Base-by-base conservation (phyloP, 2,329 filamentous ascomycete species). In the Penicillium sclerotiorum region DNA sequence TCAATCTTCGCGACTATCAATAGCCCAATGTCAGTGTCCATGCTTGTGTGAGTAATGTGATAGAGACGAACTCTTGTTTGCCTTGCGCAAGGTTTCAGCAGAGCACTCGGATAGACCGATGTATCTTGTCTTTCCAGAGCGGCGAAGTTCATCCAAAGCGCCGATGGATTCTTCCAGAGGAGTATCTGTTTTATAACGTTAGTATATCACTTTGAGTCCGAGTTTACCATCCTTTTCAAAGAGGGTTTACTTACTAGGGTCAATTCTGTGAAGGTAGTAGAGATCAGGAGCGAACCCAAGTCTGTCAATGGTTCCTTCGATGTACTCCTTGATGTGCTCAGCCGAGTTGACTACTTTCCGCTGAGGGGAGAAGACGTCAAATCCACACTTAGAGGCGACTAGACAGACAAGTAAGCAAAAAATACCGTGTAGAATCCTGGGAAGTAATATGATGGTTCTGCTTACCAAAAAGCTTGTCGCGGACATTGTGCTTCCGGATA, bases 311-410 rank as follows among this genome's bases (percentile, higher is more conserved):
- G 76, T 78, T 9, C 75, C 77, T 4, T 79, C 75, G 21, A 79
- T 77, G 50, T 79, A 79, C 32, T 66, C 48, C 54, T 74, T 72
- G 55, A 79, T 79, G 38, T 79, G 77, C 0, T 67, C 48, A 1
- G 76, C 64, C 3, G 72, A 75, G 55, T 79, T 79, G n/a, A 5
- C 63, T 58, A 1, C 59, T 58, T 11, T 64, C 69, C n/a, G n/a
- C n/a, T n/a, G n/a, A n/a, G n/a, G n/a, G n/a, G n/a, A n/a, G 35
- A 76, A 73, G 3, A 63, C 62, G 12, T 71, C 58, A 32, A 79
- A 68, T 0, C 75, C 77, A 50, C 77, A 79, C 47, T 79, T 79
- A 0, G 77, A 79, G 5, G 76, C 77, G 46, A 79, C 75, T 78
- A n/a, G n/a, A n/a, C n/a, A 11, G 20, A 11, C 5, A 2, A 23